Conservation (phyloP, 345 rosid genomes). For the Rhizophora apiculata region DNA sequence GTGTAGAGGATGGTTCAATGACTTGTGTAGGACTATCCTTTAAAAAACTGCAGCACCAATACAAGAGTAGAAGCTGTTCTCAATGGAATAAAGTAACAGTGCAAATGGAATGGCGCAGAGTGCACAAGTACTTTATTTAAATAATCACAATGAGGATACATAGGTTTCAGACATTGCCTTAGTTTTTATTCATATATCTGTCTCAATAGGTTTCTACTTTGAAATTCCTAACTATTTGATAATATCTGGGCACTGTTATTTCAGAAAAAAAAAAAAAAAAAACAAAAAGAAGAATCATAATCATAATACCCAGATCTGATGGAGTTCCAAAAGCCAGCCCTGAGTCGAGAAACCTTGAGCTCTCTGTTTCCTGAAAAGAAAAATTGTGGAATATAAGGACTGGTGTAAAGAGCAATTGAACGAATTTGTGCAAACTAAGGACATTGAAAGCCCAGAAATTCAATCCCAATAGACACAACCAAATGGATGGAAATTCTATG, state of each 20-base stretch:
- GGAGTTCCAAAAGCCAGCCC: slow-evolving; percentile 75
- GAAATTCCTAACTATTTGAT: no score
- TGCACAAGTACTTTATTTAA: neutral
- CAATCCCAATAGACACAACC: neutral
- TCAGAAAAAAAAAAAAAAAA: no score
- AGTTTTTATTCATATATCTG: no score
- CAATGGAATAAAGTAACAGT: no score
- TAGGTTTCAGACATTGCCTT: no score
- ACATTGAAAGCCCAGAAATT: no score
- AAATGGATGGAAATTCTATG: neutral
- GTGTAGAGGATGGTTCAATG: slow-evolving; percentile 55
- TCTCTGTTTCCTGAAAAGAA: slow-evolving; percentile 53
- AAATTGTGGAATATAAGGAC: neutral
- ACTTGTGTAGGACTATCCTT: slow-evolving; percentile 63
- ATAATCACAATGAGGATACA: no score
- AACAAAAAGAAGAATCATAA: no score
- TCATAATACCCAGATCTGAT: slow-evolving; percentile 65
- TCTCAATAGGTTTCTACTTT: no score
- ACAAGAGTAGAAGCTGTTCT: slow-evolving; percentile 1
- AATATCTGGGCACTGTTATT: no score
- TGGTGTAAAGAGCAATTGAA: neutral
- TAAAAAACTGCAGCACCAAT: slow-evolving; percentile 41
- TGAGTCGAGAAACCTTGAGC: slow-evolving; percentile 48
- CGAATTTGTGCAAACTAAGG: neutral
- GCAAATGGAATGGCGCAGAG: neutral